Base-by-base conservation (phyloP, 176 grass and related monocot genomes). In the Triticum urartu region DNA sequence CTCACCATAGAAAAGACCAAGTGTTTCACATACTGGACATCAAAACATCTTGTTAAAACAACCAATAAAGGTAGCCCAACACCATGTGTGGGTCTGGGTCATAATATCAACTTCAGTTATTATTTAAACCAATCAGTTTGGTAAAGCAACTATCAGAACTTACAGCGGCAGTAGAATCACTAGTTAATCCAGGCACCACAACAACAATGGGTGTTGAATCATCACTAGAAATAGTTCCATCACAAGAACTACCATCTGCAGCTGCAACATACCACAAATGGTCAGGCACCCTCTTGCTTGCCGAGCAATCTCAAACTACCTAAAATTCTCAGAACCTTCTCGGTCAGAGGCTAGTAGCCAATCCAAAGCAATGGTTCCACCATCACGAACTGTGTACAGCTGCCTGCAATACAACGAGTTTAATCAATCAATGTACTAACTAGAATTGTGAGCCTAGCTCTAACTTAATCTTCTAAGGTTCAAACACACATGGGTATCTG, bases 361-460 rank as follows among this genome's bases (percentile, higher is more conserved):
- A 90, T 95, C 95, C 86, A 98, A 95, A 87, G 95, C 95, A 72
- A 98, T 91, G 61, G 91, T 98, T 78, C 95, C 95, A 86, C 93
- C 95, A 77, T 98, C 89, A 82, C 35, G 79, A 70, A 86, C 88
- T 35, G 79, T 95, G 88, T 92, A 98, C 56, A 98, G 79, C 79
- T 98, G 91, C 86, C 95, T 98, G 88, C 69, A 88, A 70, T 25
- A 82, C 42, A 61, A 22, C 86, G 45, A 61, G 42, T 74, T 78
- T 5, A 63, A 78, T 40, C 32, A 78, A 21, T 65, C 32, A 78
- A 21, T 65, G 33, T 70, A 70, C 9, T 62, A 42, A 40, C 43
- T 72, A 72, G 5, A 38, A 66, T 22, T 28, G 13, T 50, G 45
- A 48, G 18, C 3, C 13, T n/a, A 3, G 4, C 10, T n/a, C 38